Percentiles rank a stretch among this genome's conserved stretches.
Evolutionary conservation across 1,284 basidiomycete species (phyloP).

Genomic region (Trichosporon sp.): DNA sequence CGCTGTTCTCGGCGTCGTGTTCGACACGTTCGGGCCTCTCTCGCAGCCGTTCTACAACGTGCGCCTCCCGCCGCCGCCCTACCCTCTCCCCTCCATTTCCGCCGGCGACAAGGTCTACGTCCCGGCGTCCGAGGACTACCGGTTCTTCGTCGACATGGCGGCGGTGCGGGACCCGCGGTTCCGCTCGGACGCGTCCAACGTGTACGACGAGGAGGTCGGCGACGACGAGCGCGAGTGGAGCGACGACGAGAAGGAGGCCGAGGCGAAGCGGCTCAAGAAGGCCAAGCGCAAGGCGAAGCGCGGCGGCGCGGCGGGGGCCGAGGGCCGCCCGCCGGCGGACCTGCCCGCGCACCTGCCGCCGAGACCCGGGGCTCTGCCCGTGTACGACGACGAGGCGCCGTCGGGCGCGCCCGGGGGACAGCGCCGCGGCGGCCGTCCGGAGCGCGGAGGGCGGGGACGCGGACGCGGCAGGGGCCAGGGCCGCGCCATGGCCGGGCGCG

Average conservation of each 20-base stretch:
- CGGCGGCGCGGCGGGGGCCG: constrained; percentile 3
- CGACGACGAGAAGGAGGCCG: constrained; percentile 56
- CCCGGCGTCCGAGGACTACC: constrained; percentile 44
- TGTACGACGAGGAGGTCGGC: constrained; percentile 56
- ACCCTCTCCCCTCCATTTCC: constrained; percentile 33
- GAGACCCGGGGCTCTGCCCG: constrained; percentile 25
- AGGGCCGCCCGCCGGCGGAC: not conserved
- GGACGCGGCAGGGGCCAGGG: constrained; percentile 23
- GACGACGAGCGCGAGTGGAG: constrained; percentile 56
- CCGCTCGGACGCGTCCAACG: constrained; percentile 56
- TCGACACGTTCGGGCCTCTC: constrained; percentile 57
- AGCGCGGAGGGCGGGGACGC: constrained; percentile 23
- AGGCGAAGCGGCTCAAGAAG: constrained; percentile 50
- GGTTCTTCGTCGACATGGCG: constrained; percentile 51
- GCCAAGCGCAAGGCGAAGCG: constrained; percentile 11
- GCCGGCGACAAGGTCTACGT: constrained; percentile 48
- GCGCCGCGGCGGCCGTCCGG: constrained; percentile 11
- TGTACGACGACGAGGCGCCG: constrained; percentile 21
- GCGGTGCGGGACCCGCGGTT: constrained; percentile 50
- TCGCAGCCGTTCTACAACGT: constrained; percentile 54
- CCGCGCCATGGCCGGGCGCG: not conserved
- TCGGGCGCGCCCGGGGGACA: not conserved
- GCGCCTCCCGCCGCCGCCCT: constrained; percentile 46
- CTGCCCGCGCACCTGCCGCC: constrained; percentile 22
- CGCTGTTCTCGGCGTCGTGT: constrained; percentile 54